A percentile compares a stretch with the other conserved stretches of the same genome.
Conservation (phyloP, 345 rosid genomes). For the Pseudoturritis turrita region DNA sequence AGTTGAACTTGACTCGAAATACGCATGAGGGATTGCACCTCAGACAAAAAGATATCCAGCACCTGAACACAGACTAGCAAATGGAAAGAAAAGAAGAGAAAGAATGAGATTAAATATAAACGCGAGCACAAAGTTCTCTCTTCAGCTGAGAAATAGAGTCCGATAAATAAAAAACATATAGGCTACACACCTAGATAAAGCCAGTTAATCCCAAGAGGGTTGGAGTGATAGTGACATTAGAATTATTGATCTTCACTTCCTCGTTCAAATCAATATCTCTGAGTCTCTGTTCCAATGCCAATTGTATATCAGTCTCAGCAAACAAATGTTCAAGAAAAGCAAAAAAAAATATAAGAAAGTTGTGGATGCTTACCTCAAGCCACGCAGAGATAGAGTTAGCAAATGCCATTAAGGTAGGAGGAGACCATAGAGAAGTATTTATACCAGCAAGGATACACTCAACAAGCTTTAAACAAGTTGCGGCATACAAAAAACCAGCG, state of each 20-base stretch:
- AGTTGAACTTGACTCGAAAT: slow-evolving; percentile 45
- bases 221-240: slow-evolving; percentile 41
- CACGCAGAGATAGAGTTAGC: slow-evolving; percentile 59
- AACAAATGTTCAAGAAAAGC: neutral
- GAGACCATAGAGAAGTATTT: slow-evolving; percentile 25
- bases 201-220: slow-evolving; percentile 80
- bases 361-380: slow-evolving; percentile 50
- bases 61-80: slow-evolving; percentile 27
- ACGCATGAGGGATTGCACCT: slow-evolving; percentile 61
- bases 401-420: slow-evolving; percentile 75
- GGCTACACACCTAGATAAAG: slow-evolving; percentile 60
- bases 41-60: slow-evolving; percentile 44
- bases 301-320: slow-evolving; percentile 5
- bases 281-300: slow-evolving; percentile 49
- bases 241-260: slow-evolving; percentile 54
- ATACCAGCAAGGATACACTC: slow-evolving; percentile 41
- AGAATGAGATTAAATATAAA: neutral
- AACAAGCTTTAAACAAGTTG: slow-evolving; percentile 75
- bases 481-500: slow-evolving; percentile 55
- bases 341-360: neutral
- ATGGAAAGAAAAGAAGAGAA: neutral
- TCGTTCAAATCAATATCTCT: slow-evolving; percentile 78
- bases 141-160: neutral
- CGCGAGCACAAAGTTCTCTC: neutral
- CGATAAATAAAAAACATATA: neutral